Evolutionary conservation across 768 basidiomycete species (phyloP), one percentile per base, ranked within the genome.

Genomic region (Collybia nuda): DNA sequence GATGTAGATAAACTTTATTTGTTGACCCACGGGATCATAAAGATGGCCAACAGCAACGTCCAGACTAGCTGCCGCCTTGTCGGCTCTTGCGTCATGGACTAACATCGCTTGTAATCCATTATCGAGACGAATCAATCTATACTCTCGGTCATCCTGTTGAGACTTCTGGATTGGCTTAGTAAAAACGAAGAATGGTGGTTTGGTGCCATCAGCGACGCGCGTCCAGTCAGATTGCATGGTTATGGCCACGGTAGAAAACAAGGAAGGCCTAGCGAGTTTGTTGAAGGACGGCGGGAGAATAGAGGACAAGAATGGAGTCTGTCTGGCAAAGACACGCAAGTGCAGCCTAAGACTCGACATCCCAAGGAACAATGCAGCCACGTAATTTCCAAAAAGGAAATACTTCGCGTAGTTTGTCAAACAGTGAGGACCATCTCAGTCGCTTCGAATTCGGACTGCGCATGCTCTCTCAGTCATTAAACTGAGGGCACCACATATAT

Each of bases 1-100:
- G 9, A 7, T 2, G 28, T 28, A 21, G 38, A 21, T n/a, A 14
- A 26, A 12, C 28, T 35, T 18, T 47, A 47, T 40, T 19, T 28
- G 36, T 6, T 35, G 35, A 74, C 87, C 67, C 63, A 92, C 92
- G 14, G 97, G 97, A 68, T 99, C 97, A 39, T 80, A 84, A 47
- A 99, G 68, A 68, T 98, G 95, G 3, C 97, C 97, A 2, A 98
- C 94, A 29, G 88, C 86, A 45, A 98, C 93, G 68, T 96, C 91
- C 61, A 99, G 77, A 62, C 92, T 91, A 2, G 96, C 97, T 0
- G 94, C 92, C 9, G 93, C 90, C 70, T 95, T 97, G 72, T 99
- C 97, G 5, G 95, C 84, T 55, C 83, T 85, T 0, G 80, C 69
- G 64, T 99, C 96, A 48, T 86, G 86, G 12, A 98, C 77, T 21